Evolutionary conservation across 2,329 filamentous ascomycete species (phyloP).

Genomic region (Helotiales sp.): DNA sequence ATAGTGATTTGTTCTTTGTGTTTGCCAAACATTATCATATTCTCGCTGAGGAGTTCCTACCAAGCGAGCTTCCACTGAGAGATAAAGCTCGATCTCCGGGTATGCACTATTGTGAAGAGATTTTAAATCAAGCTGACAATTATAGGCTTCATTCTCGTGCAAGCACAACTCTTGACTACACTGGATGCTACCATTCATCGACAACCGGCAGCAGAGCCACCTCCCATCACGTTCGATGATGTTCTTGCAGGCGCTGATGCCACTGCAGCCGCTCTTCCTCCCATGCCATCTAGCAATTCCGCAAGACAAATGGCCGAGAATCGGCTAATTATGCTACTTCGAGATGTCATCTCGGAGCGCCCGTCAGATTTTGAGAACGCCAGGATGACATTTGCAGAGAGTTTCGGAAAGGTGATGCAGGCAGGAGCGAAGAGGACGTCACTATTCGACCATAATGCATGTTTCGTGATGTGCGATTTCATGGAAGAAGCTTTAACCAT

Average conservation of each 20-base stretch:
- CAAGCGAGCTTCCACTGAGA: constrained; percentile 49
- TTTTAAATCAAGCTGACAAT: constrained; percentile 15
- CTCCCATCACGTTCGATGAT: constrained; percentile 65
- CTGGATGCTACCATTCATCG: constrained; percentile 69
- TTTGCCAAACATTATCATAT: constrained; percentile 72
- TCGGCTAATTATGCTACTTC: constrained; percentile 66
- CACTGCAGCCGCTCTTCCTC: constrained; percentile 53
- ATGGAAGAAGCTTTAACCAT: constrained; percentile 68
- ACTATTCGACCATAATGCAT: constrained; percentile 68
- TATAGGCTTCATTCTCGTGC: constrained; percentile 60
- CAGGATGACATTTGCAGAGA: constrained; percentile 60
- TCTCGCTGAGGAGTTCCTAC: constrained; percentile 58
- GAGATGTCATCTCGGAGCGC: constrained; percentile 65
- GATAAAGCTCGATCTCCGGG: constrained; percentile 60
- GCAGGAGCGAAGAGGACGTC: constrained; percentile 62
- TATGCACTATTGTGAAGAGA: constrained; percentile 9
- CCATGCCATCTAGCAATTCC: constrained; percentile 57
- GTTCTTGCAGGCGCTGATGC: constrained; percentile 60
- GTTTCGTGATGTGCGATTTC: constrained; percentile 73
- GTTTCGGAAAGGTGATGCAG: constrained; percentile 62
- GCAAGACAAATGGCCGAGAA: constrained; percentile 70
- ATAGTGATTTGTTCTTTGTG: constrained; percentile 73
- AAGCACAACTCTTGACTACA: constrained; percentile 66
- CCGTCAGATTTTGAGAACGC: constrained; percentile 52
- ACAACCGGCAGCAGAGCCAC: constrained; percentile 48